These are phyloP conservation scores for Borealophlyctis nickersoniae DNA, from an alignment of 192 early-diverging fungal genomes.

Conservation along the genomic window DNA sequence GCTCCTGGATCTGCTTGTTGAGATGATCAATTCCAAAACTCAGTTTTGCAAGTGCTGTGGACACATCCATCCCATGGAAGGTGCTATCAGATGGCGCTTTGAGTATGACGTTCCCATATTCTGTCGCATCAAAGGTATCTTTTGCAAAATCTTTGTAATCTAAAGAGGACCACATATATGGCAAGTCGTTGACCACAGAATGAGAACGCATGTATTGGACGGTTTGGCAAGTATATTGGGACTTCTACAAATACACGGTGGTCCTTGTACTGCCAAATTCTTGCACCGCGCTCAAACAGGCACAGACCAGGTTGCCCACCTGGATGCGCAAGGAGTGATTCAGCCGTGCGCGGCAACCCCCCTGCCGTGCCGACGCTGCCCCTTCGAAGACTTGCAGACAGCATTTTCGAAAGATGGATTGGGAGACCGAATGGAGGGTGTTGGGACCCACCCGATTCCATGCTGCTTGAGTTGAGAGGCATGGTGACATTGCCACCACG, in stretches of 20 bases:
- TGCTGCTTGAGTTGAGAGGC: no score
- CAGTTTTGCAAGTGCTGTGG: slow-evolving; percentile 62
- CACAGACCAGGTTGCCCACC: neutral
- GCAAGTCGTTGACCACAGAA: neutral
- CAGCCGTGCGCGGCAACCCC: neutral
- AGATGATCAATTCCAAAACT: slow-evolving; percentile 70
- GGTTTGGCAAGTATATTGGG: no score
- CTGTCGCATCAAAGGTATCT: slow-evolving; percentile 64
- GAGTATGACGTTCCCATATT: slow-evolving; percentile 66
- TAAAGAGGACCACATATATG: slow-evolving; percentile 15
- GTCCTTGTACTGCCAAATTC: no score
- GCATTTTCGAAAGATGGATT: no score
- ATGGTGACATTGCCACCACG: no score
- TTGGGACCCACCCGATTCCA: no score
- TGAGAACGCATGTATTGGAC: no score
- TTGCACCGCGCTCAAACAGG: neutral
- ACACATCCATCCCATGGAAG: slow-evolving; percentile 56
- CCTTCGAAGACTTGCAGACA: no score
- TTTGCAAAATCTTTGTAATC: slow-evolving; percentile 65
- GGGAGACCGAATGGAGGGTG: no score
- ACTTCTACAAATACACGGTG: no score
- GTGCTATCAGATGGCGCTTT: slow-evolving; percentile 49
- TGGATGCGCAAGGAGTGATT: neutral
- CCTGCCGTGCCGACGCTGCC: no score
- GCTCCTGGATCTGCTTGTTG: slow-evolving; percentile 71